A percentile compares a stretch with the other conserved stretches of the same genome.
Evolutionary conservation across 1,284 basidiomycete species (phyloP).

Genomic region (Tremellales sp.): DNA sequence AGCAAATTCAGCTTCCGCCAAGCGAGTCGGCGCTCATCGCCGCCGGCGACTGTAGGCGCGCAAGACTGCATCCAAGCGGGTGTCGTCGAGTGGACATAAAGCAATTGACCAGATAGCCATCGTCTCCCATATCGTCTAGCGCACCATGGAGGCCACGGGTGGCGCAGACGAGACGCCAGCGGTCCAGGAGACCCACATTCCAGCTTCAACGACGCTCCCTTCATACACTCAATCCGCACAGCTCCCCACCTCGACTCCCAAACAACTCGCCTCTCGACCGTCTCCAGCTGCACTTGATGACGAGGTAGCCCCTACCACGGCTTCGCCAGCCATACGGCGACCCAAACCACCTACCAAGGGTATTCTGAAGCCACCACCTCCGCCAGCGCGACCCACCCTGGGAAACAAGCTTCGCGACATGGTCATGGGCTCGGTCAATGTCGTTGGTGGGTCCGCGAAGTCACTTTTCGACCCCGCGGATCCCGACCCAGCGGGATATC

Average conservation of each 20-base stretch:
- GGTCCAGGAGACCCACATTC: too few relatives aligned
- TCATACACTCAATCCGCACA: neutral
- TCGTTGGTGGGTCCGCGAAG: conserved; percentile 26
- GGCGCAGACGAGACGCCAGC: neutral
- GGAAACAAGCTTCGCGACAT: conserved; percentile 45
- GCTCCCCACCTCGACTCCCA: neutral
- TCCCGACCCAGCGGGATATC: conserved; percentile 5
- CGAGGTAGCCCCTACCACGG: too few relatives aligned
- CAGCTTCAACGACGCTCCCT: neutral
- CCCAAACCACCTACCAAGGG: conserved; percentile 45
- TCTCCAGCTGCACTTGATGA: too few relatives aligned
- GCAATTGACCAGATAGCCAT: too few relatives aligned
- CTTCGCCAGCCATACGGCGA: conserved; percentile 30
- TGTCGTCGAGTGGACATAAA: too few relatives aligned
- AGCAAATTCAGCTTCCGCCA: too few relatives aligned
- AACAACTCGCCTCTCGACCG: too few relatives aligned
- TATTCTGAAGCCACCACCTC: conserved; percentile 48
- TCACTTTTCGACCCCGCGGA: conserved; percentile 18
- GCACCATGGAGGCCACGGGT: too few relatives aligned
- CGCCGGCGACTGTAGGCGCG: too few relatives aligned
- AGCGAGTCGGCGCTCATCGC: too few relatives aligned
- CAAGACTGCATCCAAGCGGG: too few relatives aligned
- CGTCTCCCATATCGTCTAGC: too few relatives aligned
- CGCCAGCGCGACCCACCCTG: conserved; percentile 45
- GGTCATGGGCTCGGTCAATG: conserved; percentile 32